Evolutionary conservation across 768 basidiomycete species (phyloP).

Genomic region (Xerocomellus intermedius): DNA sequence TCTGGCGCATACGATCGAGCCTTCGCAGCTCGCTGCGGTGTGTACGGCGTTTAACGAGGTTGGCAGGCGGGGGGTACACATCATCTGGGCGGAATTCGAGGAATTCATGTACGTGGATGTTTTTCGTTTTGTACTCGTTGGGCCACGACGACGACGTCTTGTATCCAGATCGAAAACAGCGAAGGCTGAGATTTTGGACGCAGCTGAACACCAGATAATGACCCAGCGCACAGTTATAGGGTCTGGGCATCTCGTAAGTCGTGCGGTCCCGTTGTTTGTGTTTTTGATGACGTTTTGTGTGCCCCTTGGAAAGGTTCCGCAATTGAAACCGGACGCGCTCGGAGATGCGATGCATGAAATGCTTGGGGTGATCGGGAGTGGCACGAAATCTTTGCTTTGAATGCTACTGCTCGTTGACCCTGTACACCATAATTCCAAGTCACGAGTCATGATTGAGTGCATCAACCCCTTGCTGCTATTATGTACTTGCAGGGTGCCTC

Average conservation of each 20-base stretch:
- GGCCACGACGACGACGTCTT: no score
- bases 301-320: constrained; percentile 20
- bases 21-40: constrained; percentile 19
- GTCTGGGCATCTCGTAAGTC: constrained; percentile 32
- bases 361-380: constrained; percentile 13
- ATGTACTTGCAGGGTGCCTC: no score
- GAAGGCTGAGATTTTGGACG: constrained; percentile 29
- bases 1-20: constrained; percentile 26
- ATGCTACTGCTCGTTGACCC: background rate
- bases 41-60: constrained; percentile 13
- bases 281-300: background rate
- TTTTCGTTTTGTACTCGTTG: background rate
- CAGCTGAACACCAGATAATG: constrained; percentile 20
- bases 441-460: no score
- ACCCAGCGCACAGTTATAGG: constrained; percentile 24
- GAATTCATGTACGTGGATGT: constrained; percentile 29
- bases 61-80: constrained; percentile 20
- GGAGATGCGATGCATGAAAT: constrained; percentile 28
- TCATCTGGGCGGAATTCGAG: constrained; percentile 31
- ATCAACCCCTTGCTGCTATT: no score
- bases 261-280: background rate
- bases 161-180: constrained; percentile 23
- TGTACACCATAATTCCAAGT: background rate
- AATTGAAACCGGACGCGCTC: constrained; percentile 29
- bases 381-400: constrained; percentile 15